Percentiles rank a stretch among this genome's conserved stretches.
Evolutionary conservation across 768 basidiomycete species (phyloP).

Genomic region (Auricularia auricula-judae): DNA sequence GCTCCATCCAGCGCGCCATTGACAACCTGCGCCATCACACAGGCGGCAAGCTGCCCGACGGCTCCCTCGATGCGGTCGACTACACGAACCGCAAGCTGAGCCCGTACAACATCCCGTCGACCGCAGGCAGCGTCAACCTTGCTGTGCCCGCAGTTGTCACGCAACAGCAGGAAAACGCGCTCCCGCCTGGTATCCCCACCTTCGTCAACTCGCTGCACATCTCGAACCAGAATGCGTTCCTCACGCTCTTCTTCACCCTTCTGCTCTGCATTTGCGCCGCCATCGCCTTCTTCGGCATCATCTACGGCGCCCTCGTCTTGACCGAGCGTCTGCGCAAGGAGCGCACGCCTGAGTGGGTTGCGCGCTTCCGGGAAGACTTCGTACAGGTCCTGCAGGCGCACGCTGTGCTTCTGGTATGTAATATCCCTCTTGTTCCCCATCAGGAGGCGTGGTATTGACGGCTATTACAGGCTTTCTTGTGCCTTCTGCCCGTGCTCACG

Average conservation of each 20-base stretch:
- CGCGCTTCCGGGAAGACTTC: background rate
- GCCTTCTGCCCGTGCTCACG: conserved; percentile 56
- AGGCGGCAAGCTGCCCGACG: conserved; percentile 60
- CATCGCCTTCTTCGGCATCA: conserved; percentile 37
- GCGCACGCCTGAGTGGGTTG: background rate
- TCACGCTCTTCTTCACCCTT: conserved; percentile 70
- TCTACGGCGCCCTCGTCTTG: conserved; percentile 33
- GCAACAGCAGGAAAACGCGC: conserved; percentile 45
- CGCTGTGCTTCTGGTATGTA: background rate
- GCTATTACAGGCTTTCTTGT: conserved; percentile 43
- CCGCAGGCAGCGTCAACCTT: conserved; percentile 12
- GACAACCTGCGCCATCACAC: conserved; percentile 74
- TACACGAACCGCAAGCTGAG: conserved; percentile 74
- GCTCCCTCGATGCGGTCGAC: conserved; percentile 50
- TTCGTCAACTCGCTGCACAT: conserved; percentile 71
- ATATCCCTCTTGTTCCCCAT: background rate
- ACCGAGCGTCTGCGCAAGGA: background rate
- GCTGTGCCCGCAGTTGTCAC: conserved; percentile 36
- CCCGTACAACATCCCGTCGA: conserved; percentile 47
- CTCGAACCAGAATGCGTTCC: conserved; percentile 79
- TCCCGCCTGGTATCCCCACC: conserved; percentile 73
- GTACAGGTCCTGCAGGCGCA: background rate
- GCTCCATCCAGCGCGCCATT: conserved; percentile 64
- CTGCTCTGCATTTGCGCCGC: conserved; percentile 60
- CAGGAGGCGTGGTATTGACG: background rate